phyloP scores from a whole-genome alignment of 108 stramenopile genomes.

The Parietichytrium sp. region DNA sequence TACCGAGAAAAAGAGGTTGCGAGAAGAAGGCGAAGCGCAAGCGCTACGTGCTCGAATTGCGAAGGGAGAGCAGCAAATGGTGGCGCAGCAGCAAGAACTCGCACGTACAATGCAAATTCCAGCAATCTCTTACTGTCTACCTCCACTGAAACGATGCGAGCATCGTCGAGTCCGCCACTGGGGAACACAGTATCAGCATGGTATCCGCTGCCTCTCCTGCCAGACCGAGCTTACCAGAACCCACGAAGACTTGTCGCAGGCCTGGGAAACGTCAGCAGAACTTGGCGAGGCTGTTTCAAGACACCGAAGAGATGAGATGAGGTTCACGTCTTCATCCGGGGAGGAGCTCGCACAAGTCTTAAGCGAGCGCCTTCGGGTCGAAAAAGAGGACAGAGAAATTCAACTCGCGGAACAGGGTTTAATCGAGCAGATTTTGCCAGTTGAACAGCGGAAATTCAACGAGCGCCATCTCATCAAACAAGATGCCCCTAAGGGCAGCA shows the following conservation, averaged over 20 bases:
- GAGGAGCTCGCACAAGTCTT: not conserved
- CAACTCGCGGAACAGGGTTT: not conserved
- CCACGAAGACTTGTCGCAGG: not conserved
- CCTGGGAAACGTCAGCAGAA: not conserved
- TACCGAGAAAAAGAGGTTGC: not conserved
- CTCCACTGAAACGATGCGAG: not conserved
- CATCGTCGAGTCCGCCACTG: conserved; percentile 23
- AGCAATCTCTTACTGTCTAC: not conserved
- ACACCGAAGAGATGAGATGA: not conserved
- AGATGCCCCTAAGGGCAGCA: too few species aligned
- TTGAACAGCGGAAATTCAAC: not conserved
- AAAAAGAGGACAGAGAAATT: not conserved
- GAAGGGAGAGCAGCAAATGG: too few species aligned
- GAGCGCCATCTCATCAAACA: not conserved
- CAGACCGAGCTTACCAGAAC: not conserved
- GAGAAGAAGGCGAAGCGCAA: not conserved
- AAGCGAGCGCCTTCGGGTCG: not conserved
- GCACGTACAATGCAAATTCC: not conserved
- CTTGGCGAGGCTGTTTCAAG: not conserved
- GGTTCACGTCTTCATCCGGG: not conserved
- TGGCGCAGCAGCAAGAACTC: not conserved
- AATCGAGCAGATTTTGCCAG: not conserved
- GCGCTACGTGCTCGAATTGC: not conserved
- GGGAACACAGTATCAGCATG: conserved; percentile 12
- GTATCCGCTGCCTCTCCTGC: not conserved